phyloP scores from a whole-genome alignment of 768 basidiomycete species.

The Amanita molliuscula region DNA sequence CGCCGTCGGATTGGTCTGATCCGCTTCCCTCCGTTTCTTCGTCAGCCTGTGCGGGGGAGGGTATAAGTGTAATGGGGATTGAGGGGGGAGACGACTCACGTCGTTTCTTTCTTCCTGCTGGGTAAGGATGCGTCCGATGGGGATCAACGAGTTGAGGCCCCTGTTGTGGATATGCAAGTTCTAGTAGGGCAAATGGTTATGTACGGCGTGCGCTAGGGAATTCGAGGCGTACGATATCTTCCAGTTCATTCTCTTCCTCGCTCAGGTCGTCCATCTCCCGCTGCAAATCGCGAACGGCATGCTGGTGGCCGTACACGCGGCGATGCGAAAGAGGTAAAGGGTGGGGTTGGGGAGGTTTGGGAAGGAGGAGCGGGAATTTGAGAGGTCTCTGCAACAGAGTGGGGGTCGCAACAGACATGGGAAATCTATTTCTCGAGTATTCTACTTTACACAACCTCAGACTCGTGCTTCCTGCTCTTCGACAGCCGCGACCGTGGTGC shows the following conservation, averaged over 20 bases:
- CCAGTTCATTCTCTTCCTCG: constrained; percentile 77
- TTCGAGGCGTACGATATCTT: constrained; percentile 61
- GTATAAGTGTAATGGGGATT: neutral
- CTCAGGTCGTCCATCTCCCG: constrained; percentile 78
- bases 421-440: no score
- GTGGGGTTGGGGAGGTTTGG: constrained; percentile 54
- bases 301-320: constrained; percentile 46
- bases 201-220: constrained; percentile 6
- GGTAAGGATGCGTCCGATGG: constrained; percentile 64
- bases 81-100: constrained; percentile 26
- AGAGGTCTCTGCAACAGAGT: constrained; percentile 61
- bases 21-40: constrained; percentile 40
- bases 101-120: constrained; percentile 82
- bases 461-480: constrained; percentile 12
- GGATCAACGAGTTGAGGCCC: constrained; percentile 58
- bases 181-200: constrained; percentile 20
- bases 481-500: constrained; percentile 28
- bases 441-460: no score
- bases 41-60: constrained; percentile 17
- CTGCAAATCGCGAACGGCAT: constrained; percentile 54
- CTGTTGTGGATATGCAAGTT: constrained; percentile 50
- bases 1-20: constrained; percentile 29
- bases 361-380: constrained; percentile 55
- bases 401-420: constrained; percentile 47
- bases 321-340: constrained; percentile 47